Conservation (phyloP, 2,329 filamentous ascomycete species). For the Rosellinia necatrix region DNA sequence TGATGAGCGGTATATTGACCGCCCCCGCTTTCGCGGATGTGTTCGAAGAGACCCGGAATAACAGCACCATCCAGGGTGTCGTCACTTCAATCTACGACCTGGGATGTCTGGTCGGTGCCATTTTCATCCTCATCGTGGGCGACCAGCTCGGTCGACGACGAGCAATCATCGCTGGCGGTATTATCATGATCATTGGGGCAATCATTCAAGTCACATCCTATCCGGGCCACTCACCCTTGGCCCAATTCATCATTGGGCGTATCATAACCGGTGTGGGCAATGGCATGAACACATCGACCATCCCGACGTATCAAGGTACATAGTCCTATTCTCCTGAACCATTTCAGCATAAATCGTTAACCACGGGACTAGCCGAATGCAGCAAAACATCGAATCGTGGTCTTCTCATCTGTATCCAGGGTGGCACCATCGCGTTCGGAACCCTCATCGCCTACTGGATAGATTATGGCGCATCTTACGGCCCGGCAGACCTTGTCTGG, state of each 20-base stretch:
- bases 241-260: slow-evolving; percentile 54
- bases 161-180: slow-evolving; percentile 61
- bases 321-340: neutral
- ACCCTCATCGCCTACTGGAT: slow-evolving; percentile 54
- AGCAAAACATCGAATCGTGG: slow-evolving; percentile 50
- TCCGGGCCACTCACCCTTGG: slow-evolving; percentile 37
- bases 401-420: slow-evolving; percentile 51
- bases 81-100: slow-evolving; percentile 56
- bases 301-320: slow-evolving; percentile 51
- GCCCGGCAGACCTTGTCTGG: slow-evolving; percentile 53
- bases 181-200: slow-evolving; percentile 60
- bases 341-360: neutral
- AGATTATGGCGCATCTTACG: slow-evolving; percentile 54
- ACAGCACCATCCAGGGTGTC: slow-evolving; percentile 52
- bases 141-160: slow-evolving; percentile 56
- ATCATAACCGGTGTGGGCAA: slow-evolving; percentile 59
- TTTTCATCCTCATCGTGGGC: slow-evolving; percentile 56
- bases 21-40: slow-evolving; percentile 54
- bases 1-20: slow-evolving; percentile 59
- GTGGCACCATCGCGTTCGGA: slow-evolving; percentile 51
- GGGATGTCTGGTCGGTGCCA: slow-evolving; percentile 50
- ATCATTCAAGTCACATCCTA: slow-evolving; percentile 56
- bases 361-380: slow-evolving; percentile 45
- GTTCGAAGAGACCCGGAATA: slow-evolving; percentile 49
- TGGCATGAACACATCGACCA: slow-evolving; percentile 54